Base-by-base conservation (phyloP, 371 early-diverging fungal genomes). In the Mortierella sp. region DNA sequence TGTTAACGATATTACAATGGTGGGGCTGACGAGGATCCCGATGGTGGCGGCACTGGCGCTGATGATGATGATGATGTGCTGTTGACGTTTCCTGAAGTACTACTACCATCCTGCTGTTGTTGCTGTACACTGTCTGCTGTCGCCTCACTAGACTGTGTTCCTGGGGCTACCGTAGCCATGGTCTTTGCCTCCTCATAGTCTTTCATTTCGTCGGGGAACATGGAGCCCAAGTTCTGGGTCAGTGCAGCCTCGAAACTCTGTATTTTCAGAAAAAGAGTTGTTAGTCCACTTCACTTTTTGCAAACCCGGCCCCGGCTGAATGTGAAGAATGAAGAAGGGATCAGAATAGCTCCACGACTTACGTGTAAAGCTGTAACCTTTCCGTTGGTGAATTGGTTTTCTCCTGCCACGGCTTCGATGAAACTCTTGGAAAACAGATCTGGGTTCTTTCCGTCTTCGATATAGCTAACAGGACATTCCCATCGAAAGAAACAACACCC, bases 371-470 rank as follows among this genome's bases (percentile, higher is more conserved):
- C 91, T 17, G 83, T 77, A 52, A 90, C 85, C 64, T 91, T 91
- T 59, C 92, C 92, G 59, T 92, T 87, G 0, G 92, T 90, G 49
- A 87, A 91, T 62, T 92, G 92, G 67, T 91, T 92, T 69, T 92
- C 92, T n/a, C 86, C 90, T 17, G 90, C 92, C 41, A 88, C 81
- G 53, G 91, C 81, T 71, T 90, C 91, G 55, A 89, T 83, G 68
- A 90, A 92, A 43, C 81, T 84, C 78, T 88, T 89, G 24, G 91
- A 90, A 56, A 91, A 92, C 39, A 89, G 80, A 67, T 92, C 90
- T 3, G 92, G 92, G 48, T 90, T 92, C 52, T 82, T 81, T 24
- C 89, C 91, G 55, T 89, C 88, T 60, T 90, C 89, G 45, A 92
- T 83, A 50, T 73, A 86, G 28, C 88, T 88, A 77, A 27, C 28